phyloP scores from a whole-genome alignment of 495 filamentous ascomycete genomes.

The Penicillium parvum region DNA sequence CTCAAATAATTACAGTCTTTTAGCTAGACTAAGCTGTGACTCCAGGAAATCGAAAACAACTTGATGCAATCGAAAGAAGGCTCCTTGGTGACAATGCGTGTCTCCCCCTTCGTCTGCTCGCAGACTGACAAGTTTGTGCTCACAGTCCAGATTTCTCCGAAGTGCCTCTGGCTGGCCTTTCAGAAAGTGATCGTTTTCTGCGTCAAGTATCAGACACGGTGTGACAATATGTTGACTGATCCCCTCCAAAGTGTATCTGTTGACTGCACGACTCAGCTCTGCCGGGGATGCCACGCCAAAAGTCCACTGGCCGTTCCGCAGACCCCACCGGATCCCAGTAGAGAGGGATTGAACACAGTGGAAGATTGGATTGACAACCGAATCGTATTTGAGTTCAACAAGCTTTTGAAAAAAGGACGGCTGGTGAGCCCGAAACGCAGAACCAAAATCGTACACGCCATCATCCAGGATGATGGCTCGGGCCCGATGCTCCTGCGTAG shows the following conservation, averaged over 20 bases:
- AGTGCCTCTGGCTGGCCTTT: slow-evolving; percentile 27
- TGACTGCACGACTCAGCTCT: slow-evolving; percentile 15
- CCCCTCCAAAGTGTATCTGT: slow-evolving; percentile 28
- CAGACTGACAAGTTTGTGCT: slow-evolving; percentile 17
- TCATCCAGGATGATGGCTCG: slow-evolving; percentile 33
- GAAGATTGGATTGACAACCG: too few species aligned
- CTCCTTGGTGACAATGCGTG: slow-evolving; percentile 8
- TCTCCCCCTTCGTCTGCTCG: slow-evolving; percentile 17
- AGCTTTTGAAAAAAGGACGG: too few species aligned
- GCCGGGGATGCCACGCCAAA: slow-evolving; percentile 28
- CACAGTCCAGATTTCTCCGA: slow-evolving; percentile 19
- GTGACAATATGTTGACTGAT: slow-evolving; percentile 20
- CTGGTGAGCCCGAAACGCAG: too few species aligned
- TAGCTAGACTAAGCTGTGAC: too few species aligned
- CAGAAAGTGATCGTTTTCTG: slow-evolving; percentile 31
- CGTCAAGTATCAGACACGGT: slow-evolving; percentile 27
- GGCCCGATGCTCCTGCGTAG: slow-evolving; percentile 37
- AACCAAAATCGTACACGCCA: slow-evolving; percentile 29
- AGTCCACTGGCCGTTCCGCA: too few species aligned
- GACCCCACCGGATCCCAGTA: too few species aligned
- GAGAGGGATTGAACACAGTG: too few species aligned
- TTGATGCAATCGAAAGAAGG: too few species aligned
- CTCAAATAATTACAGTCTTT: too few species aligned
- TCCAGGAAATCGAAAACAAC: too few species aligned
- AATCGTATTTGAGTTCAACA: slow-evolving; percentile 5